Evolutionary conservation across 305 asterid species (phyloP).

Genomic region (Rubia peregrina): DNA sequence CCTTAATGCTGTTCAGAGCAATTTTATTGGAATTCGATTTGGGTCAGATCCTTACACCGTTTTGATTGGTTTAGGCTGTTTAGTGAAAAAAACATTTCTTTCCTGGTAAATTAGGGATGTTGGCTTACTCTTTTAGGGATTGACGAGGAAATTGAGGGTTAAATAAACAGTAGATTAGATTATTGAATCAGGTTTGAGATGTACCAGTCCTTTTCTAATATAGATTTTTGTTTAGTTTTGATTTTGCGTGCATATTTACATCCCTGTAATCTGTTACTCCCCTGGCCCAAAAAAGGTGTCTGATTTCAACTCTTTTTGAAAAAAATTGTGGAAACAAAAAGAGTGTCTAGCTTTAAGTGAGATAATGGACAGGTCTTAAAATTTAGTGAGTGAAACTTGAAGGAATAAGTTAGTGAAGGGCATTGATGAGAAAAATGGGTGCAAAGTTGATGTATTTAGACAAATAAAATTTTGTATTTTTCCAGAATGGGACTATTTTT

Average conservation of each 20-base stretch:
- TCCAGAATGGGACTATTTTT: not conserved
- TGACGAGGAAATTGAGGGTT: not conserved
- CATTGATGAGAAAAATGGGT: not conserved
- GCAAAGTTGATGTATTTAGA: too few relatives aligned
- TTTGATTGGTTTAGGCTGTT: not conserved
- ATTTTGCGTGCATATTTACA: not conserved
- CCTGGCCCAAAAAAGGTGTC: not conserved
- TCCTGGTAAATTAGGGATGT: not conserved
- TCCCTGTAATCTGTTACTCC: not conserved
- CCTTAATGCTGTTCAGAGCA: not conserved
- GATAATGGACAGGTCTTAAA: not conserved
- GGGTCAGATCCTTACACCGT: not conserved
- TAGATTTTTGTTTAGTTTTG: not conserved
- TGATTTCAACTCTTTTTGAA: not conserved
- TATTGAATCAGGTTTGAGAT: not conserved
- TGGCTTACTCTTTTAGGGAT: not conserved
- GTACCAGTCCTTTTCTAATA: not conserved
- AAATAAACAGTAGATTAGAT: too few relatives aligned
- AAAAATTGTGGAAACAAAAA: not conserved
- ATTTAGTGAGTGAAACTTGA: not conserved
- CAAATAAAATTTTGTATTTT: too few relatives aligned
- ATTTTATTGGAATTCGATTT: conserved; percentile 2
- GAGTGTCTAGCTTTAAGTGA: not conserved
- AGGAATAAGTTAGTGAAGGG: not conserved
- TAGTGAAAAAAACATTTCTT: not conserved